phyloP scores from a whole-genome alignment of 495 filamentous ascomycete species.

The Penicillium canescens region DNA sequence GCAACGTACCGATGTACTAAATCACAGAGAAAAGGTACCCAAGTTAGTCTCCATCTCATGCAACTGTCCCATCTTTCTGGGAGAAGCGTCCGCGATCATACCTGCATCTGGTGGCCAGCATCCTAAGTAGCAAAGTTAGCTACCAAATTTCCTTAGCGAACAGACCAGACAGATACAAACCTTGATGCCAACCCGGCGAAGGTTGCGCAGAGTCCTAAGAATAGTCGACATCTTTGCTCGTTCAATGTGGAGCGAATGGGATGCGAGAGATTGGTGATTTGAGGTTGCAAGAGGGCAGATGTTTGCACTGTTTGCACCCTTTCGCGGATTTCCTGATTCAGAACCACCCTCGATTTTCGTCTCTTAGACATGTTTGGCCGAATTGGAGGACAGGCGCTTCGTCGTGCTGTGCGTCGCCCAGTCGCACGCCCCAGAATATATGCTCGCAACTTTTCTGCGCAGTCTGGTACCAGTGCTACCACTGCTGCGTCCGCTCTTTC shows the following conservation, averaged over 20 bases:
- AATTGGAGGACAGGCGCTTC: conserved; percentile 39
- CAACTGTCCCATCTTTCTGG: conserved; percentile 8
- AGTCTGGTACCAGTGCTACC: conserved; percentile 22
- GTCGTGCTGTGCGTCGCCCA: conserved; percentile 34
- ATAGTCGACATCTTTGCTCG: conserved; percentile 82
- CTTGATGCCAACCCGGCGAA: conserved; percentile 85
- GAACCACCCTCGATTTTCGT: conserved; percentile 12
- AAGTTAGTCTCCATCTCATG: conserved; percentile 23
- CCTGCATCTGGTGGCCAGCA: conserved; percentile 88
- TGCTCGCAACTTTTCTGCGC: conserved; percentile 44
- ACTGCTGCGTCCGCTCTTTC: conserved; percentile 34
- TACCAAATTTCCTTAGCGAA: background rate
- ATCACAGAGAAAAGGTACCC: conserved; percentile 7
- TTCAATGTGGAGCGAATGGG: conserved; percentile 22
- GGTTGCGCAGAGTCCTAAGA: conserved; percentile 78
- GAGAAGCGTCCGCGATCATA: conserved; percentile 43
- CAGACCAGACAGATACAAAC: conserved; percentile 41
- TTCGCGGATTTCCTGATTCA: conserved; percentile 23
- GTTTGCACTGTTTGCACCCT: conserved; percentile 46
- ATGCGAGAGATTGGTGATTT: conserved; percentile 22
- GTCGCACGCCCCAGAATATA: conserved; percentile 30
- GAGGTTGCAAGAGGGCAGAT: conserved; percentile 18
- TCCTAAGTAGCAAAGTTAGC: conserved; percentile 59
- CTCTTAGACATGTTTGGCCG: conserved; percentile 40
- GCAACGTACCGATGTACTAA: conserved; percentile 67